These are phyloP conservation scores for Monosporozyma unispora DNA, from an alignment of 805 yeast genomes.

Conservation along the genomic window DNA sequence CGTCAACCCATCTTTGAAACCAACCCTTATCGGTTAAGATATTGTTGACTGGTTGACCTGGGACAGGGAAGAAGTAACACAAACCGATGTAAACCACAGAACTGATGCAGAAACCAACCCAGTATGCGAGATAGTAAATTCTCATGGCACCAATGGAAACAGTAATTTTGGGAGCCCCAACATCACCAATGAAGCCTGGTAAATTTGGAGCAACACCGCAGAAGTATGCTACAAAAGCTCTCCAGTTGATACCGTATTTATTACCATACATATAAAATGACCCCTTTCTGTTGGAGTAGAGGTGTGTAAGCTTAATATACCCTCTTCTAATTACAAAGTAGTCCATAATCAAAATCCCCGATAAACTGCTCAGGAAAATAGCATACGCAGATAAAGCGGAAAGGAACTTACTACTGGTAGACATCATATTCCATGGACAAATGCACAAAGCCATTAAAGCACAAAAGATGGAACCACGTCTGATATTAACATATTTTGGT, in stretches of 20 bases:
- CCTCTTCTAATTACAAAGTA: conserved; percentile 69
- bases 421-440: conserved; percentile 71
- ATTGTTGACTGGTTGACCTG: conserved; percentile 33
- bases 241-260: conserved; percentile 59
- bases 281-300: conserved; percentile 39
- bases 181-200: conserved; percentile 35
- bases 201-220: conserved; percentile 34
- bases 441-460: conserved; percentile 58
- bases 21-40: conserved; percentile 46
- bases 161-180: conserved; percentile 48
- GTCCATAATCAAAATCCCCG: conserved; percentile 51
- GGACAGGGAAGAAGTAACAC: conserved; percentile 46
- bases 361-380: conserved; percentile 71
- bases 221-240: conserved; percentile 61
- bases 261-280: conserved; percentile 41
- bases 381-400: conserved; percentile 71
- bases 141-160: conserved; percentile 58
- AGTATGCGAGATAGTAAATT: conserved; percentile 62
- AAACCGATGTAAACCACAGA: conserved; percentile 45
- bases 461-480: conserved; percentile 58
- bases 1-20: conserved; percentile 53
- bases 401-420: conserved; percentile 59
- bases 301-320: conserved; percentile 47
- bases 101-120: conserved; percentile 62
- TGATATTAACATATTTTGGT: conserved; percentile 49